These are phyloP conservation scores for Corniculantispora saksenae DNA, from an alignment of 2,329 filamentous ascomycete genomes.

Conservation along the genomic window DNA sequence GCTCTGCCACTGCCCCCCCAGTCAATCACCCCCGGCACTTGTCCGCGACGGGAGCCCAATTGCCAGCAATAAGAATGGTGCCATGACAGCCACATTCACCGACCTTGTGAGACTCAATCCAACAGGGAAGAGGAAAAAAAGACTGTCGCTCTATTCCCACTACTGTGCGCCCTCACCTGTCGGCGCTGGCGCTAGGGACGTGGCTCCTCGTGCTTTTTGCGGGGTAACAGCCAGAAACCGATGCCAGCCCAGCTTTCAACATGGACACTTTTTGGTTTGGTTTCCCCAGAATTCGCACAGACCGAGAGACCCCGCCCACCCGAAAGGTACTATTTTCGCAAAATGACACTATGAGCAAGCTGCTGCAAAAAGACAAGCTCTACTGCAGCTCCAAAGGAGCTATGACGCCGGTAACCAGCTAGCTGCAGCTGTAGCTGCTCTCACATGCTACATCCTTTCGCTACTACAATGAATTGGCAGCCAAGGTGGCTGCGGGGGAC, in stretches of 20 bases:
- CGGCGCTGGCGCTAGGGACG: neutral
- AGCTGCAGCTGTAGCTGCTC: too few species aligned
- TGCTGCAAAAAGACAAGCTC: too few species aligned
- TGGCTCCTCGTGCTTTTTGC: slow-evolving; percentile 3
- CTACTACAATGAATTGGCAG: too few species aligned
- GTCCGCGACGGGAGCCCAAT: neutral
- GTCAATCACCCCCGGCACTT: slow-evolving; percentile 7
- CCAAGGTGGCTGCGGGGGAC: too few species aligned
- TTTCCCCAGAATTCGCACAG: slow-evolving; percentile 11
- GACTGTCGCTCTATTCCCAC: neutral
- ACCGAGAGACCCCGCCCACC: neutral
- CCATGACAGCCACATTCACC: slow-evolving; percentile 2
- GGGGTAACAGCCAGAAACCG: neutral
- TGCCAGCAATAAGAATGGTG: neutral
- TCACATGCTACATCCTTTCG: too few species aligned
- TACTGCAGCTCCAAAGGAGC: too few species aligned
- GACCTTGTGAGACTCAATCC: neutral
- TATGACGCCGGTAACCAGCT: too few species aligned
- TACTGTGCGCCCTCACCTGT: neutral
- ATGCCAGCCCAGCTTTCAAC: neutral
- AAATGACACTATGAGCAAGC: neutral
- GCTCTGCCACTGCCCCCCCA: neutral
- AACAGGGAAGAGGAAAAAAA: neutral
- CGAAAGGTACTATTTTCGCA: too few species aligned
- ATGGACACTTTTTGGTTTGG: neutral